Conservation (phyloP, 2,329 filamentous ascomycete species). For the Cercospora beticola region DNA sequence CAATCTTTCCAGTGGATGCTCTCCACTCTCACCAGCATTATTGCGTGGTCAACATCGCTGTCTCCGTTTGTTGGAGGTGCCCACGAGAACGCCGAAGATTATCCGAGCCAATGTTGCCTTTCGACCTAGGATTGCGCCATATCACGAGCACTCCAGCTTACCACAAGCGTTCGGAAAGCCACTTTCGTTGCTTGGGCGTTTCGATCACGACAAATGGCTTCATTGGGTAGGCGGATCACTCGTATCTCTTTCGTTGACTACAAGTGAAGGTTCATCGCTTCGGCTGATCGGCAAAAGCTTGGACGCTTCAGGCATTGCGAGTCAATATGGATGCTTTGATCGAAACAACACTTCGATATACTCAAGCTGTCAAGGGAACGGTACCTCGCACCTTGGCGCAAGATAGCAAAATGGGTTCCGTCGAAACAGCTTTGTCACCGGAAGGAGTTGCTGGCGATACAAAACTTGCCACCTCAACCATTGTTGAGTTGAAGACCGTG, state of each 20-base stretch:
- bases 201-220: background rate
- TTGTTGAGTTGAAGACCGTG: constrained; percentile 12
- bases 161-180: background rate
- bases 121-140: constrained; percentile 7
- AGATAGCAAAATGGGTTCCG: constrained; percentile 15
- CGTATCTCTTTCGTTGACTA: background rate
- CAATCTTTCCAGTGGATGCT: background rate
- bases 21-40: background rate
- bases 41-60: background rate
- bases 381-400: background rate
- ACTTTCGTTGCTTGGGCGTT: background rate
- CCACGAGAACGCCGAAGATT: background rate
- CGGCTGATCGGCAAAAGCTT: constrained; percentile 14
- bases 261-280: constrained; percentile 11
- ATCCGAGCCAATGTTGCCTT: constrained; percentile 13
- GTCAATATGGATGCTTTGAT: background rate
- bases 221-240: background rate
- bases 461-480: constrained; percentile 11
- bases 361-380: background rate
- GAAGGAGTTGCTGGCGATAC: background rate
- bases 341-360: background rate
- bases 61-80: background rate
- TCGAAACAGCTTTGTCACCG: constrained; percentile 1
- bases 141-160: background rate
- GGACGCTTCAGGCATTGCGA: background rate